Conservation (phyloP, 2,329 filamentous ascomycete species). For the Arthrobotrys sinensis region DNA sequence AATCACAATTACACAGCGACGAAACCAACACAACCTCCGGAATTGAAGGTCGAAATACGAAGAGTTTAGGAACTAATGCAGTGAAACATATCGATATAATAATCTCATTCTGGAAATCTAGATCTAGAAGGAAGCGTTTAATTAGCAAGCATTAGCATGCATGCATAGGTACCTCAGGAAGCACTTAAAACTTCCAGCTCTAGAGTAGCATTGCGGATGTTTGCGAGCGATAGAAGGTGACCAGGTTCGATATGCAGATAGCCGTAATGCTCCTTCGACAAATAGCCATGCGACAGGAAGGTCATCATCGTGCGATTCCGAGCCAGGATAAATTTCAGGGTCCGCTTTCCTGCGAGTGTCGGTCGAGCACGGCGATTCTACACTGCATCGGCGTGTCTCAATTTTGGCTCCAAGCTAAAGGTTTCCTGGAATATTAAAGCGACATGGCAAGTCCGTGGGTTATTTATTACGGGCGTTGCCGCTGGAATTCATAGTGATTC, state of each 20-base stretch:
- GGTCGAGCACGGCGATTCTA: constrained; percentile 18
- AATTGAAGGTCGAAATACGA: no score
- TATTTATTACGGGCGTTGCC: constrained; percentile 21
- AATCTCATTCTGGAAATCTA: no score
- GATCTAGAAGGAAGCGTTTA: no score
- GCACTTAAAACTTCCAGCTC: background rate
- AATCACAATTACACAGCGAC: no score
- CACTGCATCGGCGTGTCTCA: constrained; percentile 10
- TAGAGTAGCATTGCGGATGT: background rate
- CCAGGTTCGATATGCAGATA: background rate
- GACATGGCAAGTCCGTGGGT: constrained; percentile 16
- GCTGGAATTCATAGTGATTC: constrained; percentile 14
- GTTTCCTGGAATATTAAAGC: constrained; percentile 24
- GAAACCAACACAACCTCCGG: no score
- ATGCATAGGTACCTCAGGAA: no score
- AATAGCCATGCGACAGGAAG: constrained; percentile 19
- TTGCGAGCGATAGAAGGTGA: constrained; percentile 14
- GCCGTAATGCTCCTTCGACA: constrained; percentile 3
- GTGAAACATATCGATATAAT: no score
- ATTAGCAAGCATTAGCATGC: no score
- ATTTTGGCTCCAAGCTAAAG: background rate
- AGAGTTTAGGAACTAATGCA: no score
- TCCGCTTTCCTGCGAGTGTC: constrained; percentile 45
- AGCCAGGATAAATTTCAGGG: constrained; percentile 1
- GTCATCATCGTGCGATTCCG: constrained; percentile 32